phyloP scores from a whole-genome alignment of 2,329 filamentous ascomycete genomes.

The Talaromyces sp. region DNA sequence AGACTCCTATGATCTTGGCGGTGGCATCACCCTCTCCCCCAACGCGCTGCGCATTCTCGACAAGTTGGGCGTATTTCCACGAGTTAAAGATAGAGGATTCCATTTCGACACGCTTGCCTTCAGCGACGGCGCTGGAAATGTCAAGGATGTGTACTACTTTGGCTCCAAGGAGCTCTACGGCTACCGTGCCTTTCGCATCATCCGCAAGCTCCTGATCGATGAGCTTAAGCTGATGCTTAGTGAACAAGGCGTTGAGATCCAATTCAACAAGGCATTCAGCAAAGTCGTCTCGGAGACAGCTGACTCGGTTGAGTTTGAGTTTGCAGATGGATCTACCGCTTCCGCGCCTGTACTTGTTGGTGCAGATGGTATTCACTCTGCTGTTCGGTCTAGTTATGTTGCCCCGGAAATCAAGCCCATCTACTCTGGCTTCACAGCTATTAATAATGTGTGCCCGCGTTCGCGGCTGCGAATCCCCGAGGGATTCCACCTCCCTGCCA shows the following conservation, averaged over 20 bases:
- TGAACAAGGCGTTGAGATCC: conserved; percentile 33
- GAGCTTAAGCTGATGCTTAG: background rate
- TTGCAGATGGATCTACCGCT: conserved; percentile 41
- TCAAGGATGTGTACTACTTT: conserved; percentile 1
- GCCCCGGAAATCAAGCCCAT: too few species aligned
- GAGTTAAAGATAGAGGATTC: background rate
- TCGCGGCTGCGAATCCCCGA: too few species aligned
- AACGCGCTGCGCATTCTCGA: conserved; percentile 27
- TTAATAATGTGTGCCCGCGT: too few species aligned
- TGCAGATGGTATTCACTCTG: conserved; percentile 57
- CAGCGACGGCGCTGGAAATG: background rate
- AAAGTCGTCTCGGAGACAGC: conserved; percentile 39
- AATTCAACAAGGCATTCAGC: conserved; percentile 47
- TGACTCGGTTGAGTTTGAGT: conserved; percentile 40
- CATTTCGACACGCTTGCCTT: background rate
- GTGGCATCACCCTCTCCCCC: conserved; percentile 22
- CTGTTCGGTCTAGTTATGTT: conserved; percentile 33
- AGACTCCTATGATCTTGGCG: conserved; percentile 25
- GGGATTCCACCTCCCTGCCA: too few species aligned
- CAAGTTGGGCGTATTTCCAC: conserved; percentile 15
- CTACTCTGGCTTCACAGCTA: too few species aligned
- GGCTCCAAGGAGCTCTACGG: conserved; percentile 2
- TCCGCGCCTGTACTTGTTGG: conserved; percentile 47
- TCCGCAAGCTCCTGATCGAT: conserved; percentile 1
- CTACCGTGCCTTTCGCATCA: conserved; percentile 1